phyloP scores from a whole-genome alignment of 306 rosid genomes.

The Quercus suber region DNA sequence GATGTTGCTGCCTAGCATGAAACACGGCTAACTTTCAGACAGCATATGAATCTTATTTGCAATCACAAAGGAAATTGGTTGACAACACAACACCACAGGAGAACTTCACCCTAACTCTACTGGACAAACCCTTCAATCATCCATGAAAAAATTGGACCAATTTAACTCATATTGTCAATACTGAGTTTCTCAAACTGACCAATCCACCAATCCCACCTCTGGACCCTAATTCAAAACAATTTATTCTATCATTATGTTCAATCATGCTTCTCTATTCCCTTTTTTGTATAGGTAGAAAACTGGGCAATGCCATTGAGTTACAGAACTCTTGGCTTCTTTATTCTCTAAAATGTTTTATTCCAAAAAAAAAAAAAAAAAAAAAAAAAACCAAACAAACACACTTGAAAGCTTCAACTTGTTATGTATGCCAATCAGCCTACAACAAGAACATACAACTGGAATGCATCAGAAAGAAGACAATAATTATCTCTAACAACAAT shows the following conservation, averaged over 20 bases:
- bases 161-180: background rate
- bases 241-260: background rate
- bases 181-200: background rate
- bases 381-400: background rate
- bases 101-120: background rate
- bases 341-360: background rate
- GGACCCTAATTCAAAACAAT: background rate
- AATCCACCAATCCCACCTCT: background rate
- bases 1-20: background rate
- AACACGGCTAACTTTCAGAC: background rate
- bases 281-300: no score
- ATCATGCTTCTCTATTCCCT: background rate
- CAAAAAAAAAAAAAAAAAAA: background rate
- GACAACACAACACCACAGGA: background rate
- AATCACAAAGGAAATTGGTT: background rate
- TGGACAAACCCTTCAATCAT: background rate
- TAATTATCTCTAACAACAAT: background rate
- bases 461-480: slow-evolving; percentile 4
- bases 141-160: background rate
- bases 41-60: background rate
- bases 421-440: background rate
- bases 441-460: slow-evolving; percentile 2
- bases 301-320: no score
- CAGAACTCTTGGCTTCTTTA: no score
- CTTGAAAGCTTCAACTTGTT: background rate